Base-by-base conservation (phyloP, 306 rosid genomes). In the Ormosia semicastrata region DNA sequence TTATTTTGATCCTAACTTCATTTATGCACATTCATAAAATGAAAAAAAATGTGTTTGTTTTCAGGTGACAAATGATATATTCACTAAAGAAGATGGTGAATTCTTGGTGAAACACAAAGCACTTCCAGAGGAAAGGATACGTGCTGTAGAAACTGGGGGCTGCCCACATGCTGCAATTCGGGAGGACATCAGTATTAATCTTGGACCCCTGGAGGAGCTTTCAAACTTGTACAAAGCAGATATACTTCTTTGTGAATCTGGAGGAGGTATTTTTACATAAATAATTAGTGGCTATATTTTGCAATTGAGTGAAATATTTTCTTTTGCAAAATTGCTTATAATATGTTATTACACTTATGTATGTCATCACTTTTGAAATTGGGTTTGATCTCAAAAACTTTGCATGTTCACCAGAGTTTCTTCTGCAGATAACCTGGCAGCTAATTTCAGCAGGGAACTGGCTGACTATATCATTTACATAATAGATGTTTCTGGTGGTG, bases 61-160 rank as follows among this genome's bases (percentile, higher is more conserved):
- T 66, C 80, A 94, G 97, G 97, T 95, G 64, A 95, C 99, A n/a
- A 95, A 95, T 85, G 99, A 95, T 82, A 95, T 95, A 72, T 95
- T 95, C 85, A 95, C 99, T 0, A 93, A 92, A 63, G 99, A 95
- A 90, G 99, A 95, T 78, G 98, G 98, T 49, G 99, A 95, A 80
- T 95, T 95, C 83, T 86, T 95, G 93, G 98, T 95, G 76, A 95
- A 87, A 49, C 88, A 93, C 73, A 94, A 93, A 82, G 99, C 99
- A 52, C 91, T 95, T 56, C 96, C 98, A 0, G 91, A 90, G 80
- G 99, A 95, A 87, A 93, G 99, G 76, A 95, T 95, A 36, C 92
- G 98, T 39, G 99, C 99, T 30, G 96, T 95, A 29, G 99, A 95
- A 88, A 93, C 98, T 66, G 99, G 98, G 39, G 99, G 98, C 8